A percentile compares a stretch with the other conserved stretches of the same genome.
These are phyloP conservation scores for Colletotrichum truncatum DNA, from an alignment of 2,329 filamentous ascomycete species.

Conservation along the genomic window DNA sequence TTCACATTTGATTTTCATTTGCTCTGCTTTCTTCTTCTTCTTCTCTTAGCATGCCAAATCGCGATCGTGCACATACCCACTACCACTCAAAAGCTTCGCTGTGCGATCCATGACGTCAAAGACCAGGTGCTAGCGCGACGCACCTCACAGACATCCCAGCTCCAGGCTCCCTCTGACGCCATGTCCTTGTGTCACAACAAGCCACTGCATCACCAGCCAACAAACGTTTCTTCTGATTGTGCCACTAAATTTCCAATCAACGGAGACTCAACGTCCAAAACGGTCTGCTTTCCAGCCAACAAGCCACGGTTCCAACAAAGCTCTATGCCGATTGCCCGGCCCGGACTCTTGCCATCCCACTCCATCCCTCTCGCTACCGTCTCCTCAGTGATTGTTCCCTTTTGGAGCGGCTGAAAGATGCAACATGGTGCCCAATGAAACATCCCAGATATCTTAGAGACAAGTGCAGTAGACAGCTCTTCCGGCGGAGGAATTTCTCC, in stretches of 20 bases:
- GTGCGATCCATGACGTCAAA: constrained; percentile 30
- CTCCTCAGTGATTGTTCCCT: not conserved
- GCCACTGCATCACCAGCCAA: constrained; percentile 28
- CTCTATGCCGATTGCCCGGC: not conserved
- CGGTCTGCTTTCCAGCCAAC: not conserved
- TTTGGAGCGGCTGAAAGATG: not conserved
- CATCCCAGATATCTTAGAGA: not conserved
- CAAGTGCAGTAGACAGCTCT: not conserved
- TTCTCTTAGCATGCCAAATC: not conserved
- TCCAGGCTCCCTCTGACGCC: constrained; percentile 22
- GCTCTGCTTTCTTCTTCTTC: not conserved
- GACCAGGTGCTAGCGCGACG: constrained; percentile 13
- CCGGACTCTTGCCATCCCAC: constrained; percentile 1
- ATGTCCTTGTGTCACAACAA: constrained; percentile 12
- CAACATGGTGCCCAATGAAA: not conserved
- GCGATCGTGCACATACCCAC: constrained; percentile 5
- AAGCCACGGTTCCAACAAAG: not conserved
- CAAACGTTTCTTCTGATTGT: not conserved
- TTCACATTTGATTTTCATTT: not conserved
- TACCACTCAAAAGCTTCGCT: not conserved
- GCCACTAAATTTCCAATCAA: constrained; percentile 4
- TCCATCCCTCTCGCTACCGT: not conserved
- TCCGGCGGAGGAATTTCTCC: constrained; percentile 4
- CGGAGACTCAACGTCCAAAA: not conserved
- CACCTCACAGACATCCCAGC: not conserved